Base-by-base conservation (phyloP, 805 yeast genomes). In the Priceomyces medius region DNA sequence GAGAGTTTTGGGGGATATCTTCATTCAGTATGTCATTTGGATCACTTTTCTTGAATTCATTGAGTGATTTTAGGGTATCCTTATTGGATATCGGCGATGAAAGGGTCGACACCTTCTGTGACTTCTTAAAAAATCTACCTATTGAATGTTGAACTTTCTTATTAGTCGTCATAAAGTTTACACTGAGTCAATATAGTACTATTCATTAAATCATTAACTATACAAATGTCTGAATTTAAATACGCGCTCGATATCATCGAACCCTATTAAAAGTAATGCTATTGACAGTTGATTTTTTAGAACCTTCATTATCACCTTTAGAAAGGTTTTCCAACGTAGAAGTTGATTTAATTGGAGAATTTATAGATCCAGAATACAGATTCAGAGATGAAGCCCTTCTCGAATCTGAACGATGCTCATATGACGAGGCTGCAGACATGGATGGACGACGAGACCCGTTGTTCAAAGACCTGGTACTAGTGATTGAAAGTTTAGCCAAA, bases 401-500 rank as follows among this genome's bases (percentile, higher is more conserved):
- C 9, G 23, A 23, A 12, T 35, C 38, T 18, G 16, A 4, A 10
- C 14, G 14, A n/a, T 24, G 38, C 5, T 10, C 21, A 31, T 32
- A 24, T 33, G 28, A 34, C 20, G 35, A 38, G 14, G 18, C 26
- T 10, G 29, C 12, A 20, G 35, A 21, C 6, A 31, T 5, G 19
- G 41, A 23, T 12, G 20, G 39, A 10, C 38, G 19, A n/a, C 37
- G 29, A 27, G 38, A 21, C 4, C 35, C 29, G n/a, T 34, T 34
- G 19, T 20, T 21, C 12, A 54, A 42, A 3, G 63, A 55, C 2
- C 54, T 40, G 34, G 55, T 51, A 40, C 56, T 51, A 40, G 45
- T 52, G 42, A 55, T 55, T 13, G 63, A 63, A 5, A 54, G 38
- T 42, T 54, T 55, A 6, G 61, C 64, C 13, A 58, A 51, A 3